A percentile compares a stretch with the other conserved stretches of the same genome.
Evolutionary conservation across 495 filamentous ascomycete species (phyloP).

Genomic region (Aspergillus incahuasiensis): DNA sequence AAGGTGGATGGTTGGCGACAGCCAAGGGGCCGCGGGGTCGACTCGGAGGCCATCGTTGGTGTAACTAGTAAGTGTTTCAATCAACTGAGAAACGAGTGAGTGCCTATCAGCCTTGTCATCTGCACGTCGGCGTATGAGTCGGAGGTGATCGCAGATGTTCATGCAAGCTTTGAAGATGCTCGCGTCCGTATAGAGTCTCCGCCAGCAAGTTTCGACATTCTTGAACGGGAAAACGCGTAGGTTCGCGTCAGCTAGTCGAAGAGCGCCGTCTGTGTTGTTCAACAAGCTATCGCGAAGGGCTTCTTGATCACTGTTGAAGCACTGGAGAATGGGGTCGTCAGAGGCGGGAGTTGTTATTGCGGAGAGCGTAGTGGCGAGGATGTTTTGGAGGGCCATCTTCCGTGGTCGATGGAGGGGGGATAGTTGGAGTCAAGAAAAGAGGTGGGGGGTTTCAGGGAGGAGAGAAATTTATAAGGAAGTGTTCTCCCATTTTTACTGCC

Average conservation of each 20-base stretch:
- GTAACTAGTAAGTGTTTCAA: slow-evolving; percentile 11
- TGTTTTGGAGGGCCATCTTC: slow-evolving; percentile 17
- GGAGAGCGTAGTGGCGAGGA: slow-evolving; percentile 23
- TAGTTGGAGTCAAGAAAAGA: not conserved
- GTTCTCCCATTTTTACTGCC: slow-evolving; percentile 1
- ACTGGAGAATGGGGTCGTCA: slow-evolving; percentile 43
- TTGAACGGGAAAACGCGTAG: slow-evolving; percentile 73
- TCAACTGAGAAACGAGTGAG: slow-evolving; percentile 8
- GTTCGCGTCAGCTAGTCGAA: slow-evolving; percentile 51
- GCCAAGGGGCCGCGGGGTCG: slow-evolving; percentile 23
- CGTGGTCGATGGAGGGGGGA: not conserved
- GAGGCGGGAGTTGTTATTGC: slow-evolving; percentile 25
- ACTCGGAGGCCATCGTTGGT: not conserved
- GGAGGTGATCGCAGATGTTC: slow-evolving; percentile 27
- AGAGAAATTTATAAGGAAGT: not conserved
- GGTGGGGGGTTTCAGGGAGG: not conserved
- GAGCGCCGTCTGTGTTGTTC: slow-evolving; percentile 30
- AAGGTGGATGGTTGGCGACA: slow-evolving; percentile 49
- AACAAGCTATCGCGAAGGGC: slow-evolving; percentile 29
- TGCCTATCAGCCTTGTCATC: not conserved
- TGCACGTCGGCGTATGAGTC: not conserved
- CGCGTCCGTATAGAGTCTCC: slow-evolving; percentile 72
- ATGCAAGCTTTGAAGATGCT: slow-evolving; percentile 58
- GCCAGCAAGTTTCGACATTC: slow-evolving; percentile 71
- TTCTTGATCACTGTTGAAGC: slow-evolving; percentile 24